These are phyloP conservation scores for Leishmania tropica DNA, from an alignment of 208 protist genomes.

Conservation along the genomic window DNA sequence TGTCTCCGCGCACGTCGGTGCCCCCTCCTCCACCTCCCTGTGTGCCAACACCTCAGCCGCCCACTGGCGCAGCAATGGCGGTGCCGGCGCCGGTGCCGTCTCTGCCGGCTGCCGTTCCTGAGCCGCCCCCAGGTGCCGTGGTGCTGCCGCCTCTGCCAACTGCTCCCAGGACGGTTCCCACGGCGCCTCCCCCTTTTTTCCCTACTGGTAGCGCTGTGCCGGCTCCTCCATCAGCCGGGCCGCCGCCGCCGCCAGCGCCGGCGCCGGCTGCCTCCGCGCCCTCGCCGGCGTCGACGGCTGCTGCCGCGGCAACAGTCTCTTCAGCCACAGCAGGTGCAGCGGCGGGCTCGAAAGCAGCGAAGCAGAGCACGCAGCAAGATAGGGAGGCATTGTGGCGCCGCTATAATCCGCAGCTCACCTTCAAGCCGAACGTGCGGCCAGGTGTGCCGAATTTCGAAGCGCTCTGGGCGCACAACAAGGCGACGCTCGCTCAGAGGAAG, in stretches of 20 bases:
- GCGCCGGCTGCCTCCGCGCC: background rate
- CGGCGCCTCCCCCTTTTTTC: background rate
- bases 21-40: background rate
- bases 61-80: background rate
- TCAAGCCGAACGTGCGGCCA: conserved; percentile 70
- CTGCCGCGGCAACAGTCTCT: background rate
- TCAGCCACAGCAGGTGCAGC: background rate
- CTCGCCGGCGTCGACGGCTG: conserved; percentile 6
- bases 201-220: background rate
- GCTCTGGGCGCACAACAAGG: conserved; percentile 67
- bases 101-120: background rate
- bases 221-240: background rate
- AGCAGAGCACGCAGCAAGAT: conserved; percentile 2
- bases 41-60: background rate
- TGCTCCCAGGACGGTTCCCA: background rate
- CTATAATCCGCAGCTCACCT: conserved; percentile 70
- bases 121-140: background rate
- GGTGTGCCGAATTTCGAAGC: conserved; percentile 81
- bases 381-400: conserved; percentile 16
- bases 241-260: too few species aligned
- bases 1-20: background rate
- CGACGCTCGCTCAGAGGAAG: conserved; percentile 50
- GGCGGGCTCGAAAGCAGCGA: background rate
- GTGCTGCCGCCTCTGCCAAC: background rate
- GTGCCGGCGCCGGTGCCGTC: background rate